phyloP scores from a whole-genome alignment of 805 yeast genomes.

The Myxozyma vanderwaltii region DNA sequence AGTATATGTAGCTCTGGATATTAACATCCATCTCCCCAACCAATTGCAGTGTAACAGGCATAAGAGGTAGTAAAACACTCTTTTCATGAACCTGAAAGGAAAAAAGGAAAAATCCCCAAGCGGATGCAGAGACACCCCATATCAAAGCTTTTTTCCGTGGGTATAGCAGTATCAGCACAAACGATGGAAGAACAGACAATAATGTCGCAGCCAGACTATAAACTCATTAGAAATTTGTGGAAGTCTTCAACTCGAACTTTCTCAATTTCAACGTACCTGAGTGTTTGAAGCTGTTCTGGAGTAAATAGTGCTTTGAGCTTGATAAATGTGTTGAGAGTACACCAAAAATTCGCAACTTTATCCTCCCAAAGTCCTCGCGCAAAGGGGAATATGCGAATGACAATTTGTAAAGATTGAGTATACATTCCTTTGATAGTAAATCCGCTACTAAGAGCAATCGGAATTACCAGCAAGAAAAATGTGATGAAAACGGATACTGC shows the following conservation, averaged over 20 bases:
- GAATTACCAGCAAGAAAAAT: constrained; percentile 55
- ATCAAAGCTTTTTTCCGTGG: constrained; percentile 57
- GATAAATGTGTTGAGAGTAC: constrained; percentile 78
- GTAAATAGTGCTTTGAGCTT: constrained; percentile 65
- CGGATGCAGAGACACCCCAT: constrained; percentile 78
- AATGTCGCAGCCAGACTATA: constrained; percentile 44
- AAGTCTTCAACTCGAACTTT: constrained; percentile 36
- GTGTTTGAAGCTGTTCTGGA: constrained; percentile 58
- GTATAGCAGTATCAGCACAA: constrained; percentile 51
- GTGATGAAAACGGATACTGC: constrained; percentile 65
- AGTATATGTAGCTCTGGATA: constrained; percentile 50
- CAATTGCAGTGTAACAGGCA: constrained; percentile 76
- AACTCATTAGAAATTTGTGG: constrained; percentile 36
- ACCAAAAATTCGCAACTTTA: constrained; percentile 97
- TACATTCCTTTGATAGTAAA: constrained; percentile 36
- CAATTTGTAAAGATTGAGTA: constrained; percentile 57
- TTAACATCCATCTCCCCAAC: constrained; percentile 41
- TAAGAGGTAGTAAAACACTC: constrained; percentile 79
- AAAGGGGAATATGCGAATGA: constrained; percentile 82
- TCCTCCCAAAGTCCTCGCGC: constrained; percentile 94
- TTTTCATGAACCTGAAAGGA: constrained; percentile 97
- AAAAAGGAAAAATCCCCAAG: constrained; percentile 86
- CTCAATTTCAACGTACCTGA: constrained; percentile 45
- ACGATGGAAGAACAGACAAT: constrained; percentile 58
- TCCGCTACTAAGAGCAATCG: constrained; percentile 47